Evolutionary conservation across 169 alveolate genomes (phyloP).

Genomic region (Cryptosporidium bovis): DNA sequence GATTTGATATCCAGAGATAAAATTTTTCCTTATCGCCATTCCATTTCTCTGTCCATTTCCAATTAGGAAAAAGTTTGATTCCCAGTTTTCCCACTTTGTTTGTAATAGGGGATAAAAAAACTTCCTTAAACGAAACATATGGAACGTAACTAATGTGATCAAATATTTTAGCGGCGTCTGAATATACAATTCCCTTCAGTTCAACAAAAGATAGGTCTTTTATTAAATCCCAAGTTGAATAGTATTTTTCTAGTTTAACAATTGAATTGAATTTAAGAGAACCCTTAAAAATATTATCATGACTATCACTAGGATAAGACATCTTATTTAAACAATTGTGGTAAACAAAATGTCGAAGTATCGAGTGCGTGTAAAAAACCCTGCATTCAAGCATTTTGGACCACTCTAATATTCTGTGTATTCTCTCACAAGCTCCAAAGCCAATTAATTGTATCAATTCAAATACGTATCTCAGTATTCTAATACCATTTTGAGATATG

Average conservation of each 20-base stretch:
- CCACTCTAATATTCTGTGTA: conserved; percentile 86
- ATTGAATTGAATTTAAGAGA: conserved; percentile 65
- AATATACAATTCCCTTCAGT: conserved; percentile 74
- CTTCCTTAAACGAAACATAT: conserved; percentile 82
- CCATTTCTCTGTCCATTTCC: conserved; percentile 92
- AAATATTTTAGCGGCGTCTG: conserved; percentile 78
- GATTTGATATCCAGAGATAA: conserved; percentile 88
- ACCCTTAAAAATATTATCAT: conserved; percentile 66
- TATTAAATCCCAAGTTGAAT: conserved; percentile 77
- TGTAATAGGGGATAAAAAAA: conserved; percentile 85
- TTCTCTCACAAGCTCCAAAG: conserved; percentile 83
- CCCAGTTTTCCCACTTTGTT: conserved; percentile 85
- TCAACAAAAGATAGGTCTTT: conserved; percentile 75
- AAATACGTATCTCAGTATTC: conserved; percentile 91
- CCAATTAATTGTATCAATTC: conserved; percentile 83
- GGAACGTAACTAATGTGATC: conserved; percentile 86
- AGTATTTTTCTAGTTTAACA: conserved; percentile 69
- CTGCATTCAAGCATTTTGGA: conserved; percentile 86
- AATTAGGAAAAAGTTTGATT: conserved; percentile 83
- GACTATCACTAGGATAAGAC: conserved; percentile 65
- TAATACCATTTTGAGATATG: conserved; percentile 91
- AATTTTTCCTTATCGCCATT: conserved; percentile 84
- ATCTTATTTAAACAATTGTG: conserved; percentile 77
- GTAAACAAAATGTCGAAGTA: conserved; percentile 85
- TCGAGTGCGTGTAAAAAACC: conserved; percentile 82